A percentile compares a stretch with the other conserved stretches of the same genome.
Conservation (phyloP, 2,329 filamentous ascomycete species). For the Lasiodiplodia citricola region DNA sequence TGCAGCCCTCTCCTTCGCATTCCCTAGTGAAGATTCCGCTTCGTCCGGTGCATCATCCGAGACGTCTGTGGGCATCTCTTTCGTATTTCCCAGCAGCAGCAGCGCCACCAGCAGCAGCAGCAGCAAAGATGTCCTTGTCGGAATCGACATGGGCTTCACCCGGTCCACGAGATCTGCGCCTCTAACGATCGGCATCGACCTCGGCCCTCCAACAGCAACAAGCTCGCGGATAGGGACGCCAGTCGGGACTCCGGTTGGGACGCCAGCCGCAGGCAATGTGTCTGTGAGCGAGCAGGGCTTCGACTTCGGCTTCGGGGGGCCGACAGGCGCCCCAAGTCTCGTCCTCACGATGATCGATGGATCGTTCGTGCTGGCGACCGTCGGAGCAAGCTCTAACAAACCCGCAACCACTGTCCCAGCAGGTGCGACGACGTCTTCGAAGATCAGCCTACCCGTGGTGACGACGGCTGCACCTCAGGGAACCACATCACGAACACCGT, state of each 20-base stretch:
- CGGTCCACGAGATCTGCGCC: background rate
- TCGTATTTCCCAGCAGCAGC: background rate
- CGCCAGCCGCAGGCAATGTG: background rate
- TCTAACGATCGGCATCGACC: constrained; percentile 7
- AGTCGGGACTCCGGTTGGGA: background rate
- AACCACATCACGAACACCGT: background rate
- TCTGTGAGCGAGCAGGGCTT: background rate
- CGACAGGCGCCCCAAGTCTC: background rate
- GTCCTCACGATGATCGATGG: constrained; percentile 4
- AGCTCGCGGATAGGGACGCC: background rate
- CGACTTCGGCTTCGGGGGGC: background rate
- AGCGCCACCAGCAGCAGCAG: background rate
- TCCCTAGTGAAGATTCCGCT: background rate
- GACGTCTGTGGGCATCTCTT: background rate
- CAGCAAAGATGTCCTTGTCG: background rate
- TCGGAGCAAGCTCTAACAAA: background rate
- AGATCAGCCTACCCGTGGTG: background rate
- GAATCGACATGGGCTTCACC: constrained; percentile 12
- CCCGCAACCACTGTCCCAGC: background rate
- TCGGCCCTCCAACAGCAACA: background rate
- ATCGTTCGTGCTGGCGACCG: background rate
- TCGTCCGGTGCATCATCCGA: background rate
- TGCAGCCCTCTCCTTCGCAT: background rate
- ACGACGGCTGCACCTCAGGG: background rate
- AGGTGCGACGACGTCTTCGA: background rate